Evolutionary conservation across 2,329 filamentous ascomycete genomes (phyloP), one percentile per base, ranked within the genome.

Genomic region (Periconia sp.): DNA sequence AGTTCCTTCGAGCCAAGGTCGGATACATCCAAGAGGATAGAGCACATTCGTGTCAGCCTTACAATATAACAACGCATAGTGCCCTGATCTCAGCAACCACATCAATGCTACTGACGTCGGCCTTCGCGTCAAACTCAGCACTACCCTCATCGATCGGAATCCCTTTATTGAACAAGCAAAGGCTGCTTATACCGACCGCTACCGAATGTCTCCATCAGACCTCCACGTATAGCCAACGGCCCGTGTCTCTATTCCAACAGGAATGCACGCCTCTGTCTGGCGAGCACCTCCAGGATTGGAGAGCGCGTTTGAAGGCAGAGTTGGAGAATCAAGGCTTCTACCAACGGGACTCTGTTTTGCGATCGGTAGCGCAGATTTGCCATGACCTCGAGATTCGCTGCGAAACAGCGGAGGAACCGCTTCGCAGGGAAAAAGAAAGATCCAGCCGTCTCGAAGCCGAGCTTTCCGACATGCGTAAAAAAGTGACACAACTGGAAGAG

Each of bases 331-430:
- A 70, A 16, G 62, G 46, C 25, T 65, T 63, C 11, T 65, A 70
- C 18, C 74, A 78, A 22, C 68, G 78, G 6, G 69, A 77, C n/a
- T 66, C 63, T 2, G 64, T 84, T 7, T 60, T 79, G 19, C 68
- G 71, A 8, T 71, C 76, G 15, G 74, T 84, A 12, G 71, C 75
- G 12, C 72, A 78, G 23, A 75, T 80, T 10, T 84, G 81, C 54
- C 71, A 74, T 17, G 79, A 82, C 42, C 68, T 85, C 1, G 82
- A 85, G 52, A 66, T 65, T 8, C 75, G 82, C 6, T 85, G 82
- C 54, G 72, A 77, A 23, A 73, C 73, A 22, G 71, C 79, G 2
- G 82, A 85, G 61, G 71, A 71, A 35, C 82, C 82, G 5, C 66
- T 84, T 10, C 71, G 72, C 4, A 63, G 66, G 12, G 78, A 78